Evolutionary conservation across 2,329 filamentous ascomycete species (phyloP).

Genomic region (Penicillium sclerotigenum): DNA sequence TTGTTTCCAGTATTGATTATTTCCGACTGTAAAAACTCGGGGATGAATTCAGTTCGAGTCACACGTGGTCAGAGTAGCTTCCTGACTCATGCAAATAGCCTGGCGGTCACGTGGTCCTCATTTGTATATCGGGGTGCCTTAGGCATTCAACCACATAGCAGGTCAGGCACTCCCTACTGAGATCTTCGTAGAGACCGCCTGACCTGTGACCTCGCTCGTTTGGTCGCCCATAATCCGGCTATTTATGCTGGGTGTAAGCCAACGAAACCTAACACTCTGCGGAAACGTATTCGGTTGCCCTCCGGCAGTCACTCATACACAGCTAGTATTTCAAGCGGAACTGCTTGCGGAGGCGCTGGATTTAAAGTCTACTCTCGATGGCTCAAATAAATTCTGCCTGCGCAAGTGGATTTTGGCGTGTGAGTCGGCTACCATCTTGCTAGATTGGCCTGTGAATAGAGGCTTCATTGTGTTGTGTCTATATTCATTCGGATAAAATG

Average conservation of each 20-base stretch:
- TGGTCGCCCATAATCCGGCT: no score
- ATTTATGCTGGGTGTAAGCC: no score
- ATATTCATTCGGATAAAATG: neutral
- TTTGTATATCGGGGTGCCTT: neutral
- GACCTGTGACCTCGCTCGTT: no score
- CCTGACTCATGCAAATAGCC: no score
- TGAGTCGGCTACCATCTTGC: neutral
- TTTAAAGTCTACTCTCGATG: constrained; percentile 3
- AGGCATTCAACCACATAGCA: no score
- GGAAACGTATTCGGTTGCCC: neutral
- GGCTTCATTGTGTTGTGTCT: no score
- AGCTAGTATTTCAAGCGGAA: constrained; percentile 8
- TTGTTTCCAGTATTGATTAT: neutral
- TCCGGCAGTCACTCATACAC: neutral
- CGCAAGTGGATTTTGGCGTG: neutral
- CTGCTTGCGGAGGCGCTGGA: neutral
- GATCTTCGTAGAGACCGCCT: no score
- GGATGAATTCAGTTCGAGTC: neutral
- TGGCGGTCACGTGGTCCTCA: no score
- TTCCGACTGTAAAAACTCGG: no score
- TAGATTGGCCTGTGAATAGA: neutral
- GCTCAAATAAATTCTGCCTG: constrained; percentile 7
- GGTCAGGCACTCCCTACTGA: no score
- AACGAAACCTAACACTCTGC: neutral
- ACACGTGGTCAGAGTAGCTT: no score